A percentile compares a stretch with the other conserved stretches of the same genome.
phyloP scores from a whole-genome alignment of 306 rosid species.

The Trichosanthes truncata region DNA sequence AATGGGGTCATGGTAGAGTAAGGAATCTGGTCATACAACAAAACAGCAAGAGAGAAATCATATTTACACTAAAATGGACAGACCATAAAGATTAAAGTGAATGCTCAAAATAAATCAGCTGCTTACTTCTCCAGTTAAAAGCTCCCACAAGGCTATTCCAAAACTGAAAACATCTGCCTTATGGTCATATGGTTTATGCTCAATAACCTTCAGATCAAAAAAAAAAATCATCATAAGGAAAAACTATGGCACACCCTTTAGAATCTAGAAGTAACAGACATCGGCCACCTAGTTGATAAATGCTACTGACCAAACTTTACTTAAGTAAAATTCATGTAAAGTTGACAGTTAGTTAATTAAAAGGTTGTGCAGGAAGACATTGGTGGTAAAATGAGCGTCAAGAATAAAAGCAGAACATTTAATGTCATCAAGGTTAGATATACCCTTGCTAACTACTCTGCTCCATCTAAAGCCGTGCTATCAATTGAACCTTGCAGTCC shows the following conservation, averaged over 20 bases:
- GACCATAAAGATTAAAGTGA: neutral
- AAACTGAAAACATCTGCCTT: slow-evolving; percentile 97
- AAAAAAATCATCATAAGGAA: neutral
- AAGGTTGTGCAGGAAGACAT: neutral
- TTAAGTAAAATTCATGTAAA: neutral
- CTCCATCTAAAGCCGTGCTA: slow-evolving; percentile 10
- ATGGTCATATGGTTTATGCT: slow-evolving; percentile 94
- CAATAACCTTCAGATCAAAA: slow-evolving; percentile 65
- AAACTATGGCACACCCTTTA: slow-evolving; percentile 1
- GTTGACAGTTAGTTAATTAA: neutral
- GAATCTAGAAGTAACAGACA: neutral
- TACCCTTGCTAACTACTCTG: slow-evolving; percentile 9
- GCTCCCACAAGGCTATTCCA: slow-evolving; percentile 94
- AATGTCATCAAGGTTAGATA: neutral
- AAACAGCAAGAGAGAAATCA: neutral
- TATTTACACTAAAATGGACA: slow-evolving; percentile 6
- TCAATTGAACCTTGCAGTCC: neutral
- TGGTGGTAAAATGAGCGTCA: neutral
- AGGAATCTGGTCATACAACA: slow-evolving; percentile 56
- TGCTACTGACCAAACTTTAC: neutral
- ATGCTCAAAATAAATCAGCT: neutral
- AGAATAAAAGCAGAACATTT: neutral
- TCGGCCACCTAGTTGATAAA: neutral
- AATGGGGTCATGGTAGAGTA: slow-evolving; percentile 78
- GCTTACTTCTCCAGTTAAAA: slow-evolving; percentile 90